Conservation (phyloP, 148 eudicot genomes). For the Talinum fruticosum region DNA sequence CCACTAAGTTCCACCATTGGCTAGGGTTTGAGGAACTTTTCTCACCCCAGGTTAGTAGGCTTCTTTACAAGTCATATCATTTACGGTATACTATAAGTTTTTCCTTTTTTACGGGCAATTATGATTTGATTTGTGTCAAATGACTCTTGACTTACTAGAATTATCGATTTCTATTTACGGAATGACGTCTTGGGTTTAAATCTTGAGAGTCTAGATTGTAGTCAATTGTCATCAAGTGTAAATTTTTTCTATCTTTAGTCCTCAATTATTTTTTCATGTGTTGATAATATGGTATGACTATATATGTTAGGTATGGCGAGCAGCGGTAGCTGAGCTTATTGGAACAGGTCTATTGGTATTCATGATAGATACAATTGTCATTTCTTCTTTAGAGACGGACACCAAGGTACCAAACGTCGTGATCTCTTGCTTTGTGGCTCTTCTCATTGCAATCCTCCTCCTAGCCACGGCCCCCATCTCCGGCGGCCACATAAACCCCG, state of each 20-base stretch:
- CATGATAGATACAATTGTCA: conserved; percentile 27
- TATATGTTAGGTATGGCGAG: conserved; percentile 28
- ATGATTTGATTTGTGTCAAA: too few relatives aligned
- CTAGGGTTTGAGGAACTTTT: conserved; percentile 27
- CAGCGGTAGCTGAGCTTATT: conserved; percentile 27
- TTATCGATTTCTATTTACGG: too few relatives aligned
- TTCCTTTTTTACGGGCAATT: too few relatives aligned
- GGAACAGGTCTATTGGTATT: conserved; percentile 31
- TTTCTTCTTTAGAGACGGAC: conserved; percentile 22
- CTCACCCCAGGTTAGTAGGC: conserved; percentile 8
- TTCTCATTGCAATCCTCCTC: conserved; percentile 25
- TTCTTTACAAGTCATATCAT: too few relatives aligned
- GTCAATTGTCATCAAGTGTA: too few relatives aligned
- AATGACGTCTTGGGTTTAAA: too few relatives aligned
- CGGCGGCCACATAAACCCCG: conserved; percentile 32
- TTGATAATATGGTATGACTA: neutral
- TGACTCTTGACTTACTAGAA: too few relatives aligned
- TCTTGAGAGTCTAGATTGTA: too few relatives aligned
- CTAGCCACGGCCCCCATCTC: conserved; percentile 26
- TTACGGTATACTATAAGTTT: too few relatives aligned
- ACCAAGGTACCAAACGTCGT: conserved; percentile 25
- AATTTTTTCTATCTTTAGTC: too few relatives aligned
- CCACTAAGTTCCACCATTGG: conserved; percentile 10
- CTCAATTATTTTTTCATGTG: too few relatives aligned
- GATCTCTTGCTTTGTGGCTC: conserved; percentile 17